Evolutionary conservation across 768 basidiomycete genomes (phyloP).

Genomic region (Collybia nuda): DNA sequence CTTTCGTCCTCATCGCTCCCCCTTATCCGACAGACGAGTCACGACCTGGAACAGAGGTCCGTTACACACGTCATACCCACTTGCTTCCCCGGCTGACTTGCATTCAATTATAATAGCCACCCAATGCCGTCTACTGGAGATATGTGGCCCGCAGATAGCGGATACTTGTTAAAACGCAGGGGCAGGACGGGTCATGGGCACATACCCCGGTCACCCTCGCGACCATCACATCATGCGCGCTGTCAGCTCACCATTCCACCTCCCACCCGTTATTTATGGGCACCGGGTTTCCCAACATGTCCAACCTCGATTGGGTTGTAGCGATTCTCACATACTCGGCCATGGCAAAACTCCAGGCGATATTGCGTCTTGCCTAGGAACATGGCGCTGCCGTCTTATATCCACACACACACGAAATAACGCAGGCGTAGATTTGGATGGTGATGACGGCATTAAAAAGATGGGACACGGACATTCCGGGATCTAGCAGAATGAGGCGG

Average conservation of each 20-base stretch:
- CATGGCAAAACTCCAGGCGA: too few relatives aligned
- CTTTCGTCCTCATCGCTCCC: slow-evolving; percentile 4
- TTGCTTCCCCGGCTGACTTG: slow-evolving; percentile 13
- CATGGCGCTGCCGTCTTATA: background rate
- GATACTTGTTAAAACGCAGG: background rate
- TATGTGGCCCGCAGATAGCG: slow-evolving; percentile 44
- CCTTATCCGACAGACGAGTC: slow-evolving; percentile 50
- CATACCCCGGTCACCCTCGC: slow-evolving; percentile 11
- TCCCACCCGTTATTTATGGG: slow-evolving; percentile 10
- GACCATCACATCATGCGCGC: slow-evolving; percentile 11
- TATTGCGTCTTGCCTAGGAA: too few relatives aligned
- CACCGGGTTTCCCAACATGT: background rate
- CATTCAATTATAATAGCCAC: slow-evolving; percentile 23
- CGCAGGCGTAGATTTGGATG: background rate
- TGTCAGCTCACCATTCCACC: background rate
- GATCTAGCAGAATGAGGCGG: too few relatives aligned
- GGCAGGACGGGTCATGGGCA: background rate
- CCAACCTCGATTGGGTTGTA: background rate
- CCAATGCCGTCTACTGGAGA: slow-evolving; percentile 46
- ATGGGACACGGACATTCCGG: background rate
- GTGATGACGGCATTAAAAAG: background rate
- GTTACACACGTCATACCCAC: slow-evolving; percentile 3
- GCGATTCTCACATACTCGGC: background rate
- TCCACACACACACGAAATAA: background rate
- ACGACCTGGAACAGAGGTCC: slow-evolving; percentile 46